Percentiles rank a stretch among this genome's conserved stretches.
phyloP scores from a whole-genome alignment of 2,329 filamentous ascomycete species.

The Cordyceps javanica region DNA sequence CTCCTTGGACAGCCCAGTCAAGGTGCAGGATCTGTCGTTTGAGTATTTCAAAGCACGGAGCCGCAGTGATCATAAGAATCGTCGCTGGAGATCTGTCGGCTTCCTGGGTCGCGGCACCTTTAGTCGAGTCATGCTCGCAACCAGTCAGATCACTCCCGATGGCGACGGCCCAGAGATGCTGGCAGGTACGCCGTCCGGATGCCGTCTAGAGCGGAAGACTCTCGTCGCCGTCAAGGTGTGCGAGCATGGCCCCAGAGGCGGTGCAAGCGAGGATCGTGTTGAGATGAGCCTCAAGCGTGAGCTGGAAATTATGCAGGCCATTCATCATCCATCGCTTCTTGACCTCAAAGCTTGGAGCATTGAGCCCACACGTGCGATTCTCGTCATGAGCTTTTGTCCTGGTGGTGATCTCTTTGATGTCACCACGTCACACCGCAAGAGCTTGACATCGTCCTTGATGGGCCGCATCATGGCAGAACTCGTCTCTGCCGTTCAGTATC shows the following conservation, averaged over 20 bases:
- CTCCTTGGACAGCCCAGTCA: conserved; percentile 34
- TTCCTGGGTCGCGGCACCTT: conserved; percentile 90
- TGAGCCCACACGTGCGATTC: conserved; percentile 71
- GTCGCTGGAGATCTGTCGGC: conserved; percentile 73
- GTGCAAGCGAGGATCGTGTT: conserved; percentile 85
- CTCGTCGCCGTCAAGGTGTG: conserved; percentile 94
- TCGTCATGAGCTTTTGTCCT: conserved; percentile 87
- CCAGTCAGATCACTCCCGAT: conserved; percentile 59
- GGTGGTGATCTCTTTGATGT: conserved; percentile 95
- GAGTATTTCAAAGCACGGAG: conserved; percentile 68
- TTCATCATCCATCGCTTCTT: conserved; percentile 84
- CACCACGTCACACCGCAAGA: conserved; percentile 63
- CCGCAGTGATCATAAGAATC: conserved; percentile 61
- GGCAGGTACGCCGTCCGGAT: conserved; percentile 27
- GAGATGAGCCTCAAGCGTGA: conserved; percentile 93
- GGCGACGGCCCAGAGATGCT: conserved; percentile 35
- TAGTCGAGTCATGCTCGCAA: conserved; percentile 87
- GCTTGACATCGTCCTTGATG: conserved; percentile 63
- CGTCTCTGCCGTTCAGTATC: conserved; percentile 75
- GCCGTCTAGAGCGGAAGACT: conserved; percentile 57
- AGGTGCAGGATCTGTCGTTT: conserved; percentile 33
- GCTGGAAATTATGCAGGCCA: conserved; percentile 83
- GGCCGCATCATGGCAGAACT: conserved; percentile 86
- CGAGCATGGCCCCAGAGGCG: conserved; percentile 88
- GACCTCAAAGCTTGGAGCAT: conserved; percentile 89